Conservation (phyloP, 345 rosid genomes). For the Eucalyptus virginea region DNA sequence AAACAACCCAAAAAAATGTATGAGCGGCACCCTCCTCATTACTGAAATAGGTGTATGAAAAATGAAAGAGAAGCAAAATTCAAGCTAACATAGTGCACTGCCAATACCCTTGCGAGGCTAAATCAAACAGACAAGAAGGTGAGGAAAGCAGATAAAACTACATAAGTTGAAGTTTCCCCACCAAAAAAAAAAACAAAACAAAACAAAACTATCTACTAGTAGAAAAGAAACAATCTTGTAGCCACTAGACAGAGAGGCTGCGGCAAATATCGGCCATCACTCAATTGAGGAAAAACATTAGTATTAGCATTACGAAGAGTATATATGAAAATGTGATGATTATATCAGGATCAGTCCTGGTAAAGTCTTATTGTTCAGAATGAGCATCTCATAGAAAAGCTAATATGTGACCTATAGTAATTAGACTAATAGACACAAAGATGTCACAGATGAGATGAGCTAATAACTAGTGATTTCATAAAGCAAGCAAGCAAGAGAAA, state of each 20-base stretch:
- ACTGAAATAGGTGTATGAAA: not conserved
- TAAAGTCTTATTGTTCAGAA: not conserved
- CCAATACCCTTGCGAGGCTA: not conserved
- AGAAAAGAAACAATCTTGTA: not conserved
- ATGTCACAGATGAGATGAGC: not conserved
- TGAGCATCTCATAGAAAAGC: not conserved
- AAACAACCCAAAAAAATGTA: not conserved
- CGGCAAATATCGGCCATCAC: not conserved
- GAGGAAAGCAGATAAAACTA: not conserved
- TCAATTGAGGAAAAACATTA: not conserved
- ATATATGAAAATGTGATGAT: not conserved
- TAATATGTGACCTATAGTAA: not conserved
- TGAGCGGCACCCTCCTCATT: not conserved
- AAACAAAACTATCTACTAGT: not conserved
- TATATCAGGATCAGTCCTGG: not conserved
- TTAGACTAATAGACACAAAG: not conserved
- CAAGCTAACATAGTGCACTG: not conserved
- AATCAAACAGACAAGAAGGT: not conserved
- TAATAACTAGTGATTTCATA: not conserved
- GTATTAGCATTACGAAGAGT: not conserved
- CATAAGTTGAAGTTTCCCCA: not conserved
- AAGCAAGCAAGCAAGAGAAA: not conserved
- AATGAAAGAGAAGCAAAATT: not conserved
- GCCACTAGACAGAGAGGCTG: not conserved
- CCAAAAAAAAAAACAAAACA: rapidly evolving